Evolutionary conservation across 2,329 filamentous ascomycete genomes (phyloP).

Genomic region (Colletotrichum cordylinicola): DNA sequence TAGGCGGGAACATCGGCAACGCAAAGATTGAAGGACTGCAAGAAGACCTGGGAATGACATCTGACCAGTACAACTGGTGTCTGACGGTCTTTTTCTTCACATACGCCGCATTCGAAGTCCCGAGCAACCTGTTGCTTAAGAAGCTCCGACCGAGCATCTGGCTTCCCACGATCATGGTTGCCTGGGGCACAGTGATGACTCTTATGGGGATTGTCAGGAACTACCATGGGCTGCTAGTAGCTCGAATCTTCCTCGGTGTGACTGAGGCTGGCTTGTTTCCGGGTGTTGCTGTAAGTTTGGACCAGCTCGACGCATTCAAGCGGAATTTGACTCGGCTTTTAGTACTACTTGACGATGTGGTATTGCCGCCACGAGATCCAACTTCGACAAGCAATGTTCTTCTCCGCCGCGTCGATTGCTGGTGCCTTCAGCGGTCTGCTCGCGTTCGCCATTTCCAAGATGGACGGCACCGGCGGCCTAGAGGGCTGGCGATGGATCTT

Average conservation of each 20-base stretch:
- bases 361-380: conserved; percentile 64
- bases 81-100: conserved; percentile 80
- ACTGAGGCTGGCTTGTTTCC: conserved; percentile 72
- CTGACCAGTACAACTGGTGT: conserved; percentile 74
- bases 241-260: conserved; percentile 67
- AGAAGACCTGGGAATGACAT: conserved; percentile 60
- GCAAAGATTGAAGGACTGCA: conserved; percentile 68
- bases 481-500: conserved; percentile 72
- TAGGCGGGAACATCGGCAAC: conserved; percentile 68
- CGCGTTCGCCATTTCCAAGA: conserved; percentile 72
- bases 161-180: conserved; percentile 77
- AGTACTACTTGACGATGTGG: conserved; percentile 64
- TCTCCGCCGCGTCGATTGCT: conserved; percentile 80
- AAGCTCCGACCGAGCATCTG: conserved; percentile 75
- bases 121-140: conserved; percentile 82
- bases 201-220: conserved; percentile 59
- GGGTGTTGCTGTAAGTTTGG: conserved; percentile 55
- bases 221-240: conserved; percentile 51
- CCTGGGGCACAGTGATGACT: conserved; percentile 56
- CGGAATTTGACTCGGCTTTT: too few relatives aligned
- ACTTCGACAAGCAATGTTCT: conserved; percentile 73
- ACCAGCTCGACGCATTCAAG: not conserved
- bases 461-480: conserved; percentile 68
- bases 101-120: conserved; percentile 76
- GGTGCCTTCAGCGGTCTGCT: conserved; percentile 79